These are phyloP conservation scores for Saccharomycopsis schoenii DNA, from an alignment of 805 yeast genomes.

Conservation along the genomic window DNA sequence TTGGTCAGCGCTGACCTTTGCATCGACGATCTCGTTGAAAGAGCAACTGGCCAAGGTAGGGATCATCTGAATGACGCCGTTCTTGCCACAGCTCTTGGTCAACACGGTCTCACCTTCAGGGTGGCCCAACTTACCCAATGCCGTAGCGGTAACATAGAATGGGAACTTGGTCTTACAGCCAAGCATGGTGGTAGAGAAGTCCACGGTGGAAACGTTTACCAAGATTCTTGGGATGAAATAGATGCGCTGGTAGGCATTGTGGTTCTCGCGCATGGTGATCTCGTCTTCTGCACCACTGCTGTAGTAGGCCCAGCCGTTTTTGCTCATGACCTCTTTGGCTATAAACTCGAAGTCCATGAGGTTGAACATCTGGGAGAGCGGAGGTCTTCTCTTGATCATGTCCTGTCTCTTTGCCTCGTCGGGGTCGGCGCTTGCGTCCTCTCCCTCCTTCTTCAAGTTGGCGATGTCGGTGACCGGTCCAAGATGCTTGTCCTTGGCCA, in stretches of 20 bases:
- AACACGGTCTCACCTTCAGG: conserved; percentile 86
- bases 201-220: conserved; percentile 65
- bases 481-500: conserved; percentile 49
- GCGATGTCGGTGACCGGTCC: conserved; percentile 39
- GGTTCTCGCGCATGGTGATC: conserved; percentile 82
- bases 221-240: conserved; percentile 79
- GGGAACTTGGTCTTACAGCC: conserved; percentile 68
- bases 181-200: conserved; percentile 37
- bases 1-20: conserved; percentile 59
- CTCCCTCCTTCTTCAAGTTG: conserved; percentile 29
- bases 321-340: conserved; percentile 69
- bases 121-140: conserved; percentile 84
- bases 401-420: conserved; percentile 34
- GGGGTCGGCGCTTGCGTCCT: conserved; percentile 19
- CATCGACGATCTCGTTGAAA: conserved; percentile 73
- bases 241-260: conserved; percentile 76
- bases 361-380: conserved; percentile 59
- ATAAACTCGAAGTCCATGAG: conserved; percentile 79
- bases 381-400: conserved; percentile 48
- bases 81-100: conserved; percentile 71
- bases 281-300: conserved; percentile 92
- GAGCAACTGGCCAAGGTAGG: conserved; percentile 88
- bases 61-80: conserved; percentile 76
- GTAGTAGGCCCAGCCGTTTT: conserved; percentile 86
- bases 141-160: conserved; percentile 86